Percentiles rank a stretch among this genome's conserved stretches.
These are phyloP conservation scores for Boletellus sp. DNA, from an alignment of 768 basidiomycete species.

Conservation along the genomic window DNA sequence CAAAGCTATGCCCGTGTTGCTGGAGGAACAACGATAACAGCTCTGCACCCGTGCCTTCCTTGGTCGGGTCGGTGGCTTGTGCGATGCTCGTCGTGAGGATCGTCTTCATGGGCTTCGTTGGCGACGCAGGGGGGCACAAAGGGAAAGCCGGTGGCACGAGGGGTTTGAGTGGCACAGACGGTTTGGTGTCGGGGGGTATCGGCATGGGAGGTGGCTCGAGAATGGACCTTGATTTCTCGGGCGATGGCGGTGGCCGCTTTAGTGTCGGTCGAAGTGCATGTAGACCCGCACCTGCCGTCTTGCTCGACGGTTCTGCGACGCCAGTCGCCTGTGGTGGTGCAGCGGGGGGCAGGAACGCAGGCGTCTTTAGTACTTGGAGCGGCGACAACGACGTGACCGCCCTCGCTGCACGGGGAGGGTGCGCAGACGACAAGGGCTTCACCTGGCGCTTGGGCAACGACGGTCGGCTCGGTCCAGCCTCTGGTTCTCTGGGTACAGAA, in stretches of 20 bases:
- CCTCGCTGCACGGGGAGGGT: conserved; percentile 1
- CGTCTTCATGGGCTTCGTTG: conserved; percentile 41
- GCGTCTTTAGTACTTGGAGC: conserved; percentile 18
- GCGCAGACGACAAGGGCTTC: conserved; percentile 8
- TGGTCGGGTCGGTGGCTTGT: conserved; percentile 47
- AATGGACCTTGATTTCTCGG: conserved; percentile 20
- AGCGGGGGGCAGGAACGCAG: conserved; percentile 7
- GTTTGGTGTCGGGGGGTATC: conserved; percentile 10
- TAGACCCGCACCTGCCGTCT: background rate
- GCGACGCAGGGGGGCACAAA: conserved; percentile 11
- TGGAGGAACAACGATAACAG: conserved; percentile 52
- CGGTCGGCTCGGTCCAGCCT: conserved; percentile 5
- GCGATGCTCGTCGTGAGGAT: conserved; percentile 54
- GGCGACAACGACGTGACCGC: background rate
- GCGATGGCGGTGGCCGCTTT: conserved; percentile 3
- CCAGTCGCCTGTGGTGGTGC: background rate
- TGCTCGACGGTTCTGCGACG: background rate
- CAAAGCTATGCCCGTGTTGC: conserved; percentile 40
- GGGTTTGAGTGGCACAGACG: conserved; percentile 17
- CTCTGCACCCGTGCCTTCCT: conserved; percentile 48
- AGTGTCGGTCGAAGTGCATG: conserved; percentile 5
- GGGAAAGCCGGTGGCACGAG: conserved; percentile 30
- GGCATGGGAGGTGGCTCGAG: conserved; percentile 30
- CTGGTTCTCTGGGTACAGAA: conserved; percentile 1
- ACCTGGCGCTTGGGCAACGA: conserved; percentile 1